These are phyloP conservation scores for Citrus cavaleriei DNA, from an alignment of 345 rosid species.

Conservation along the genomic window DNA sequence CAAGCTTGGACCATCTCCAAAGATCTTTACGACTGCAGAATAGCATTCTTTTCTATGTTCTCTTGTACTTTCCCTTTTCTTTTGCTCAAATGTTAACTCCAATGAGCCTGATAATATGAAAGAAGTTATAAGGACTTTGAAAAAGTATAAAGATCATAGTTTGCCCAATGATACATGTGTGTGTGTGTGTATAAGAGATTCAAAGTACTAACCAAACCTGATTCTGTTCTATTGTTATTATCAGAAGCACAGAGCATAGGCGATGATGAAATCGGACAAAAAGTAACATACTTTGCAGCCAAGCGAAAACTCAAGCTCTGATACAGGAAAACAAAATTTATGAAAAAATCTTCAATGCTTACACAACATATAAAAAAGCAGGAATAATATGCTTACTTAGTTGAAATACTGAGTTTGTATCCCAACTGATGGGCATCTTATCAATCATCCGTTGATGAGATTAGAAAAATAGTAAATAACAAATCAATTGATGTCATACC, in stretches of 20 bases:
- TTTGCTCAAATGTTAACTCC: conserved; percentile 26
- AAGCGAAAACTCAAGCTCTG: conserved; percentile 59
- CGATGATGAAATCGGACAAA: conserved; percentile 53
- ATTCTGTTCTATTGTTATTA: conserved; percentile 31
- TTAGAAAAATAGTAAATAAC: no score
- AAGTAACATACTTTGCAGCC: conserved; percentile 37
- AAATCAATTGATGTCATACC: no score
- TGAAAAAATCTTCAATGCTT: background rate
- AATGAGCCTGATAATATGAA: conserved; percentile 25
- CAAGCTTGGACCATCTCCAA: conserved; percentile 44
- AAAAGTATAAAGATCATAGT: background rate
- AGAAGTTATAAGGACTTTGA: background rate
- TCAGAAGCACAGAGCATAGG: conserved; percentile 51
- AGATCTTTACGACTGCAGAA: conserved; percentile 44
- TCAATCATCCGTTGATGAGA: no score
- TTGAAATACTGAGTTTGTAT: no score
- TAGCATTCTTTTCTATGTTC: conserved; percentile 68
- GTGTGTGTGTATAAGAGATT: background rate
- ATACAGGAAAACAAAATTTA: background rate
- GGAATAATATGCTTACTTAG: no score
- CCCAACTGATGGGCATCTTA: no score
- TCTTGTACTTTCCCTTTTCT: conserved; percentile 35
- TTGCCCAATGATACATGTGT: no score
- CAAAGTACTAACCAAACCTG: conserved; percentile 1
- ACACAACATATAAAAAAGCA: no score